Evolutionary conservation across 2,329 filamentous ascomycete genomes (phyloP).

Genomic region (Aspergillus ochraceus): DNA sequence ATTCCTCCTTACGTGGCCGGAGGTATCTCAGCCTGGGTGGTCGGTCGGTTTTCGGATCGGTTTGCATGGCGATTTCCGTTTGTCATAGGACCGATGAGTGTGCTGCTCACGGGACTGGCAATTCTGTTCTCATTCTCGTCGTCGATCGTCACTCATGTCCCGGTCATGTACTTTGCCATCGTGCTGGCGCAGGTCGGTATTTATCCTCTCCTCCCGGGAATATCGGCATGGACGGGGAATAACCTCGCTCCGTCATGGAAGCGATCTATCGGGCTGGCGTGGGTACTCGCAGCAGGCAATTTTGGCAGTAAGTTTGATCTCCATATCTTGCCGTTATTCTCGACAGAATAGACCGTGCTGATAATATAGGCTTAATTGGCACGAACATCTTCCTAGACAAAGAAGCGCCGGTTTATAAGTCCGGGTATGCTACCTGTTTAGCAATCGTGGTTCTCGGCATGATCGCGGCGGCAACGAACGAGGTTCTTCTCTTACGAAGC

Average conservation of each 20-base stretch:
- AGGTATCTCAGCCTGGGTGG: background rate
- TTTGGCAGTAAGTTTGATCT: background rate
- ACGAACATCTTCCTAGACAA: background rate
- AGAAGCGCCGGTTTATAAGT: background rate
- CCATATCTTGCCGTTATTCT: background rate
- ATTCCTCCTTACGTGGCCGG: background rate
- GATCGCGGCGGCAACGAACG: background rate
- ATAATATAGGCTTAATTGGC: background rate
- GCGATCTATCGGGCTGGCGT: background rate
- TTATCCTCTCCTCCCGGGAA: background rate
- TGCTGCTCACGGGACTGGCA: background rate
- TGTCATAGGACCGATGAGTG: background rate
- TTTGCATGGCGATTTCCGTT: background rate
- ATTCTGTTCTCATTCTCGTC: background rate
- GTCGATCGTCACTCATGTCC: background rate
- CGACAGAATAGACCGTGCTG: background rate
- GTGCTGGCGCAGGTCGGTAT: background rate
- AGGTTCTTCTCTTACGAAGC: background rate
- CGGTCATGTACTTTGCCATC: background rate
- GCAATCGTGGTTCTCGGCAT: background rate
- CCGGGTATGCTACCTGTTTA: background rate
- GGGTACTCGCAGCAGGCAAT: background rate
- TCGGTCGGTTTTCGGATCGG: background rate
- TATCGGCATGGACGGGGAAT: background rate
- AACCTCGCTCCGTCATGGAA: background rate